phyloP scores from a whole-genome alignment of 257 asterid genomes.

The Anisodus tanguticus region DNA sequence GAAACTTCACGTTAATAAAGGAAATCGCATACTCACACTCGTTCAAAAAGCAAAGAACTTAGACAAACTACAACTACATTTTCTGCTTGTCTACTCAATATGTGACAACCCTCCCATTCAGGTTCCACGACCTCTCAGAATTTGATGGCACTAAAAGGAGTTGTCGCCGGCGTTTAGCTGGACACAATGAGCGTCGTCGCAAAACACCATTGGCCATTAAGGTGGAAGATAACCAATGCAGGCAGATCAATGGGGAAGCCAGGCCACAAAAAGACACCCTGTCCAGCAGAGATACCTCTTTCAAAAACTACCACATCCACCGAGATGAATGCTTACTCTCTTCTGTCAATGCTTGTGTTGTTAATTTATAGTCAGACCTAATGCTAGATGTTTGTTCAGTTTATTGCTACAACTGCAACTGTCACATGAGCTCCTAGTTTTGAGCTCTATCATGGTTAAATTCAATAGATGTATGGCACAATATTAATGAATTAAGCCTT shows the following conservation, averaged over 20 bases:
- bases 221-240: conserved; percentile 33
- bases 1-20: no score
- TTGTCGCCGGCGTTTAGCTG: conserved; percentile 58
- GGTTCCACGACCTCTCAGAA: conserved; percentile 61
- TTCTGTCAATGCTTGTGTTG: conserved; percentile 50
- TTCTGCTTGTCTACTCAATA: not conserved
- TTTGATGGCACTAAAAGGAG: conserved; percentile 62
- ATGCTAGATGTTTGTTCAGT: not conserved
- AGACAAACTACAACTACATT: no score
- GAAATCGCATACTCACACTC: no score
- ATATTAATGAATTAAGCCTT: not conserved
- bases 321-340: conserved; percentile 58
- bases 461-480: not conserved
- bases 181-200: conserved; percentile 59
- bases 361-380: not conserved
- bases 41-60: no score
- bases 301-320: conserved; percentile 37
- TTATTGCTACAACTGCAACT: not conserved
- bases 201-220: conserved; percentile 33
- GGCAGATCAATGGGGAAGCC: conserved; percentile 27
- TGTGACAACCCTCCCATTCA: conserved; percentile 26
- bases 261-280: conserved; percentile 21
- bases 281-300: conserved; percentile 15
- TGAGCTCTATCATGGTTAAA: not conserved
- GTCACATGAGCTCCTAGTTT: not conserved